Conservation (phyloP, 2,329 filamentous ascomycete species). For the Fusarium protoensiforme region DNA sequence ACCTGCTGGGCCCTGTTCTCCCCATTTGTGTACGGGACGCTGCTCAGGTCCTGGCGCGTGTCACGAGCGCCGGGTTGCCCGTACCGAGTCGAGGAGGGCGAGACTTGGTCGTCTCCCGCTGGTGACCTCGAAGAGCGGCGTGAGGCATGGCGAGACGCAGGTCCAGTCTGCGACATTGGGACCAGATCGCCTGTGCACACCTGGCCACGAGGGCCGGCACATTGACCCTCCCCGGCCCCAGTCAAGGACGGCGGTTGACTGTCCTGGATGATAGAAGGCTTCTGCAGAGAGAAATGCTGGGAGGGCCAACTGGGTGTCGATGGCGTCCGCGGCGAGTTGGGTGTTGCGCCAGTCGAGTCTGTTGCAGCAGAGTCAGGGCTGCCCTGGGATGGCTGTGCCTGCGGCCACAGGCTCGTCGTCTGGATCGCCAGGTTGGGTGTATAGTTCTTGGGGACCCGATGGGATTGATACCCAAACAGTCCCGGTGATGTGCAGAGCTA, state of each 20-base stretch:
- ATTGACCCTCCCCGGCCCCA: conserved; percentile 59
- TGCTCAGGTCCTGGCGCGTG: conserved; percentile 33
- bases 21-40: conserved; percentile 36
- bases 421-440: conserved; percentile 49
- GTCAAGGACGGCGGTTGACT: conserved; percentile 34
- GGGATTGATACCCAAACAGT: conserved; percentile 51
- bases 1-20: conserved; percentile 40
- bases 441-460: conserved; percentile 44
- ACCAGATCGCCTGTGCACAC: conserved; percentile 66
- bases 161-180: conserved; percentile 73
- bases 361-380: conserved; percentile 47
- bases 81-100: conserved; percentile 39
- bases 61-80: conserved; percentile 37
- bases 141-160: conserved; percentile 67
- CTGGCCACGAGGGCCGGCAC: conserved; percentile 63
- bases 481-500: conserved; percentile 34
- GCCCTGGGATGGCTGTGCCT: conserved; percentile 46
- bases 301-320: conserved; percentile 47
- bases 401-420: conserved; percentile 49
- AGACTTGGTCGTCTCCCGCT: conserved; percentile 47
- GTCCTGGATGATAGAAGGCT: conserved; percentile 36
- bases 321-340: conserved; percentile 50
- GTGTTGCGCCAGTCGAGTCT: conserved; percentile 48
- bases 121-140: conserved; percentile 60
- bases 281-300: conserved; percentile 33